Evolutionary conservation across 2,329 filamentous ascomycete genomes (phyloP).

Genomic region (Alternaria gansuensis): DNA sequence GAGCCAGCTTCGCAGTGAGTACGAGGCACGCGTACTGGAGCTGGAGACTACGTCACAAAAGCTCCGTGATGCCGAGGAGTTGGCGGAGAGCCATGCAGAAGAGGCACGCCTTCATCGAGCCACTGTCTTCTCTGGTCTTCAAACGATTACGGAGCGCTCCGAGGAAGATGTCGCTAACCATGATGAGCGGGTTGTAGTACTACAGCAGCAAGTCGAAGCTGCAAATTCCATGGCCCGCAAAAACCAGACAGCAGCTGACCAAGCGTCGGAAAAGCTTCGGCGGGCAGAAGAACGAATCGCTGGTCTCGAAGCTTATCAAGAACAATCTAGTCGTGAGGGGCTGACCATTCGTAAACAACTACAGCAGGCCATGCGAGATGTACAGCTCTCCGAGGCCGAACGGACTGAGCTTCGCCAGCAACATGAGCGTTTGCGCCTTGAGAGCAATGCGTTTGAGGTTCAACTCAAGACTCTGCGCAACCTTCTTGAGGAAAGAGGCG

Average conservation of each 20-base stretch:
- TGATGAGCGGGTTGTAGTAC: constrained; percentile 72
- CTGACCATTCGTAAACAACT: constrained; percentile 89
- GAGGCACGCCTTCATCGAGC: constrained; percentile 87
- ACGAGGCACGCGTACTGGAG: constrained; percentile 81
- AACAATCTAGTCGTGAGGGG: constrained; percentile 93
- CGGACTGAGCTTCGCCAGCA: constrained; percentile 85
- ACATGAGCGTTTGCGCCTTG: constrained; percentile 84
- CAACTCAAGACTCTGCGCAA: constrained; percentile 95
- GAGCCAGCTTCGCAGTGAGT: constrained; percentile 78
- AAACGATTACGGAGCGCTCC: constrained; percentile 71
- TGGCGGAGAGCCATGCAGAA: constrained; percentile 84
- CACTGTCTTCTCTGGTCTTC: constrained; percentile 82
- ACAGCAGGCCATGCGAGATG: constrained; percentile 82
- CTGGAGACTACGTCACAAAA: constrained; percentile 77
- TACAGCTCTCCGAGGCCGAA: constrained; percentile 79
- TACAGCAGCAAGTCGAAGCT: constrained; percentile 81
- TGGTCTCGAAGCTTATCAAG: constrained; percentile 94
- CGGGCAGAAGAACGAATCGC: constrained; percentile 96
- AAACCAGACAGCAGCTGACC: constrained; percentile 88
- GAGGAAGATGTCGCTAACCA: constrained; percentile 58
- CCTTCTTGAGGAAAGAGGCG: constrained; percentile 86
- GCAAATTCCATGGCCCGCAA: constrained; percentile 84
- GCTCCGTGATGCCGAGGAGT: constrained; percentile 83
- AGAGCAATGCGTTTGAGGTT: constrained; percentile 90
- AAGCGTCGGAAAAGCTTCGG: constrained; percentile 85